Evolutionary conservation across 1,284 basidiomycete genomes (phyloP).

Genomic region (Lignosus rhinocerotis): DNA sequence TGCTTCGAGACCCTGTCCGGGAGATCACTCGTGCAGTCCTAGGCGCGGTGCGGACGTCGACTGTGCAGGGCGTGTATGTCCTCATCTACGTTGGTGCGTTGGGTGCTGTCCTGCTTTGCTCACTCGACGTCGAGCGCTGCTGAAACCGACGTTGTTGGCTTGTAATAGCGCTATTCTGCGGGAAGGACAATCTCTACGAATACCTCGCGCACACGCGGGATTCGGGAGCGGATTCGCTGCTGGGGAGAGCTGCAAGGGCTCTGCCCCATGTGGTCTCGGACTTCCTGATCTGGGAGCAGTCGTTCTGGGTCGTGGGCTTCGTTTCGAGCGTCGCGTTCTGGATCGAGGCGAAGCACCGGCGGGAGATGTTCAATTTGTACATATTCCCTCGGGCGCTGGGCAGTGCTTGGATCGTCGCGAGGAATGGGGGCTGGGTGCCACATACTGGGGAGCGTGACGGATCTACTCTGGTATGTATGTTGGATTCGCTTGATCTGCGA

Average conservation of each 20-base stretch:
- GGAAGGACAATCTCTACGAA: background rate
- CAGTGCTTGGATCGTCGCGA: background rate
- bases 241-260: background rate
- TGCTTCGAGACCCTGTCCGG: background rate
- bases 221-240: background rate
- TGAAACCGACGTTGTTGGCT: too few species aligned
- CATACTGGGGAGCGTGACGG: background rate
- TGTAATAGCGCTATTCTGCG: background rate
- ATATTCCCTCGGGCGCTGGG: background rate
- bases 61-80: background rate
- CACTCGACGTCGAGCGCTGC: background rate
- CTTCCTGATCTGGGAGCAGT: background rate
- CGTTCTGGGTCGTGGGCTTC: background rate
- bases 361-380: background rate
- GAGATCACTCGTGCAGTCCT: background rate
- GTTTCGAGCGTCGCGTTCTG: background rate
- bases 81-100: background rate
- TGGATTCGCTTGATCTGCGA: background rate
- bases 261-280: background rate
- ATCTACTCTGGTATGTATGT: background rate
- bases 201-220: background rate
- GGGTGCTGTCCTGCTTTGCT: background rate
- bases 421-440: background rate
- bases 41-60: background rate
- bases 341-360: background rate